Conservation (phyloP, 2,329 filamentous ascomycete species). For the Colletotrichum musae region DNA sequence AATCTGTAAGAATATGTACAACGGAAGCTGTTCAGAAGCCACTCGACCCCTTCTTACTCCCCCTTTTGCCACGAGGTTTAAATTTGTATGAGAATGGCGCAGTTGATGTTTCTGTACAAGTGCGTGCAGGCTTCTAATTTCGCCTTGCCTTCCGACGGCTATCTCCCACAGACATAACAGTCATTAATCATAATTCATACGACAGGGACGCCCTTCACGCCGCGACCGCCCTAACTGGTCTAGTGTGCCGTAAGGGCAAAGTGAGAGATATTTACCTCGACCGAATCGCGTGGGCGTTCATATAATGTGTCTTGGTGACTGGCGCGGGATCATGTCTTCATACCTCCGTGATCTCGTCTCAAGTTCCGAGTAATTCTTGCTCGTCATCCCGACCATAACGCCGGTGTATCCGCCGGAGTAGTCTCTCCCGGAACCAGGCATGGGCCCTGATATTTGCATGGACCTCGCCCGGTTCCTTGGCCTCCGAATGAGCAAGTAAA, state of each 20-base stretch:
- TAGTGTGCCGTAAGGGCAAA: background rate
- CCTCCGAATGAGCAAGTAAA: constrained; percentile 57
- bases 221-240: no score
- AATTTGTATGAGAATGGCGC: no score
- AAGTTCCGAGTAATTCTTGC: constrained; percentile 58
- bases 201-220: no score
- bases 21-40: constrained; percentile 28
- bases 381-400: constrained; percentile 29
- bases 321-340: constrained; percentile 70
- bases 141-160: no score
- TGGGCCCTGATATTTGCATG: constrained; percentile 66
- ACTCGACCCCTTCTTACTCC: background rate
- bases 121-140: no score
- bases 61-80: no score
- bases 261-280: background rate
- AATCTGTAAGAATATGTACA: constrained; percentile 40
- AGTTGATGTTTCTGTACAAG: no score
- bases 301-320: constrained; percentile 62
- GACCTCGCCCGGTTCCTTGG: constrained; percentile 48
- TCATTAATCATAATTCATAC: constrained; percentile 37
- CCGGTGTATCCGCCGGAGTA: constrained; percentile 42
- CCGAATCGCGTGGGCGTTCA: constrained; percentile 40
- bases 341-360: constrained; percentile 68
- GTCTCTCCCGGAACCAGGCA: constrained; percentile 61
- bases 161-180: background rate